Evolutionary conservation across 2,329 filamentous ascomycete species (phyloP).

Genomic region (Cladobotryum protrusum): DNA sequence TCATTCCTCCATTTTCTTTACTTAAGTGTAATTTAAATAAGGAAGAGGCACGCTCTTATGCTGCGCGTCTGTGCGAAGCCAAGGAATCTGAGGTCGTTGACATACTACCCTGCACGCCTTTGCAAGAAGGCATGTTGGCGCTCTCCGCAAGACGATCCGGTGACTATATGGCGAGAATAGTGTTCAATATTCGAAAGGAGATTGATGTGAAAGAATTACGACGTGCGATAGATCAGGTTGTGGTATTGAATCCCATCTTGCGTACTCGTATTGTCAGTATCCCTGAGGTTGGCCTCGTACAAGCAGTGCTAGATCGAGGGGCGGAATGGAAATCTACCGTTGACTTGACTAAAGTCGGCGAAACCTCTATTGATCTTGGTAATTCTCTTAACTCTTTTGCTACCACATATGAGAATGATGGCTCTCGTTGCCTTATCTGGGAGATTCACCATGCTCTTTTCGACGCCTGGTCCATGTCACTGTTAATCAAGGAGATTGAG

Average conservation of each 20-base stretch:
- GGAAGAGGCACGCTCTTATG: not conserved
- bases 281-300: constrained; percentile 32
- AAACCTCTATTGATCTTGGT: constrained; percentile 31
- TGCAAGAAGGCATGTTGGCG: constrained; percentile 31
- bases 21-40: not conserved
- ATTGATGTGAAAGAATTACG: constrained; percentile 7
- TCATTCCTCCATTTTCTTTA: not conserved
- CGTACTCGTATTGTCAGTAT: constrained; percentile 41
- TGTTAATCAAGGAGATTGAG: constrained; percentile 29
- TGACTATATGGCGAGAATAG: constrained; percentile 14
- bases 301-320: constrained; percentile 36
- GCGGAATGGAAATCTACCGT: constrained; percentile 22
- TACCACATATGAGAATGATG: constrained; percentile 26
- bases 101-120: constrained; percentile 28
- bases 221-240: not conserved
- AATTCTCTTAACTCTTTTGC: constrained; percentile 36
- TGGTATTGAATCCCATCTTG: constrained; percentile 24
- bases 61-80: not conserved
- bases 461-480: constrained; percentile 39
- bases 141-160: constrained; percentile 17
- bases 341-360: constrained; percentile 11
- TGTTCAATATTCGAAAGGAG: constrained; percentile 7
- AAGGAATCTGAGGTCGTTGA: constrained; percentile 19
- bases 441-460: constrained; percentile 45
- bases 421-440: constrained; percentile 29